Evolutionary conservation across 2,329 filamentous ascomycete genomes (phyloP).

Genomic region (Fusarium sp.): DNA sequence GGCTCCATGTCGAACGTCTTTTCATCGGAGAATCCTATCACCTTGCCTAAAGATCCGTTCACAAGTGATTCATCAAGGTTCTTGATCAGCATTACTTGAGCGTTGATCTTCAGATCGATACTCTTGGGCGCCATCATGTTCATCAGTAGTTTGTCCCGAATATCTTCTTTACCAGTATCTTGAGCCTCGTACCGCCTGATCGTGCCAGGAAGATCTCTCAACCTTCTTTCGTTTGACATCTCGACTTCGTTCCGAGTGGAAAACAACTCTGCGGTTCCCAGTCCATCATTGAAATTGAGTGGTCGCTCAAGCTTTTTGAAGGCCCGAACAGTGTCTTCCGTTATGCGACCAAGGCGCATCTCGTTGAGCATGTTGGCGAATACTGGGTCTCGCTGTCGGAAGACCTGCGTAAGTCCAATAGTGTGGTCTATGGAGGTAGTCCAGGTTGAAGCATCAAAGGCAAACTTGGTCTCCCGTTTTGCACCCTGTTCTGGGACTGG

Average conservation of each 20-base stretch:
- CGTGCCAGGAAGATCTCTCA: constrained; percentile 76
- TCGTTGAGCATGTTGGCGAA: constrained; percentile 98
- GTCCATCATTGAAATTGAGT: constrained; percentile 76
- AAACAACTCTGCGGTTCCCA: constrained; percentile 84
- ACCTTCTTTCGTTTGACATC: constrained; percentile 78
- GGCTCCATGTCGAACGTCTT: constrained; percentile 51
- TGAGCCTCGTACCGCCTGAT: constrained; percentile 74
- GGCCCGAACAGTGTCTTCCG: constrained; percentile 75
- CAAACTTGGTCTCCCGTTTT: constrained; percentile 78
- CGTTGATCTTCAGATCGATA: constrained; percentile 86
- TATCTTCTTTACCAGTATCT: constrained; percentile 77
- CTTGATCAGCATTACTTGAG: constrained; percentile 99
- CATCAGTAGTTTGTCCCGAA: constrained; percentile 79
- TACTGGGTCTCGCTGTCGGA: constrained; percentile 88
- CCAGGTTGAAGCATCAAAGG: constrained; percentile 94
- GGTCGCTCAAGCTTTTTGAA: constrained; percentile 80
- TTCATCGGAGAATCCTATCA: constrained; percentile 61
- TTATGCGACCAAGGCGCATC: constrained; percentile 90
- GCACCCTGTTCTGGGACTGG: constrained; percentile 85
- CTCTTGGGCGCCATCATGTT: constrained; percentile 93
- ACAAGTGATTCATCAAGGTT: constrained; percentile 95
- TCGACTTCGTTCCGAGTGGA: constrained; percentile 93
- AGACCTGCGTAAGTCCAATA: constrained; percentile 93
- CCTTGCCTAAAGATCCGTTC: constrained; percentile 91
- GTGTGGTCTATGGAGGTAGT: constrained; percentile 93